Conservation (phyloP, 257 asterid genomes). For the Schizonepeta tenuifolia region DNA sequence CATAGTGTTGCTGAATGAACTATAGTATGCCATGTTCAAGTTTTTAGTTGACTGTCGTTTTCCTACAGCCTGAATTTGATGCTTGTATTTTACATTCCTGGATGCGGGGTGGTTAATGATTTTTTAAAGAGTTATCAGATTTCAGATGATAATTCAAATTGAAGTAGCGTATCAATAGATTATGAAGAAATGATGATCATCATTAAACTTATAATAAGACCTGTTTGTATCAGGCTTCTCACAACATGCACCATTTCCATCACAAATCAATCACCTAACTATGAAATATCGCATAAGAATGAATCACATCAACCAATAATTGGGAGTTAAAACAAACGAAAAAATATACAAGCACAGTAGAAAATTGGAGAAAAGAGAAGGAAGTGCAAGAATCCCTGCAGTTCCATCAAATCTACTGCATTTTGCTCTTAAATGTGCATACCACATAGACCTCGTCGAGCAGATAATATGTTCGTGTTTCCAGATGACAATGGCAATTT, state of each 20-base stretch:
- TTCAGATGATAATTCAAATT: too few species aligned
- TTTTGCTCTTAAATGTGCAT: neutral
- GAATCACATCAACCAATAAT: constrained; percentile 5
- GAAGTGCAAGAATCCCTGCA: constrained; percentile 25
- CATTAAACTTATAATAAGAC: neutral
- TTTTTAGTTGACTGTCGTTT: neutral
- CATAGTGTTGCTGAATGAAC: constrained; percentile 16
- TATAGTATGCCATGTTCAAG: neutral
- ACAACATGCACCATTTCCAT: constrained; percentile 28
- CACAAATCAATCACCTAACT: constrained; percentile 37
- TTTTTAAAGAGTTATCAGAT: neutral
- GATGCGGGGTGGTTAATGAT: neutral
- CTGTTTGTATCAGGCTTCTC: constrained; percentile 18
- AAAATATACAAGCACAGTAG: neutral
- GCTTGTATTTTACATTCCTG: constrained; percentile 17
- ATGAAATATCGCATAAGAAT: constrained; percentile 39
- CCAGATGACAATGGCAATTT: neutral
- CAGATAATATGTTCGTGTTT: constrained; percentile 10
- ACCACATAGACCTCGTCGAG: constrained; percentile 2
- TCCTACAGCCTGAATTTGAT: neutral
- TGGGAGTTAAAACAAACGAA: neutral
- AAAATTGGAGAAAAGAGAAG: neutral
- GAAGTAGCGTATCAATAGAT: neutral
- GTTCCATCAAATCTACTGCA: neutral
- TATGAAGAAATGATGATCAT: neutral